Conservation (phyloP, 148 eudicot species). For the Rhododendron ovatum region DNA sequence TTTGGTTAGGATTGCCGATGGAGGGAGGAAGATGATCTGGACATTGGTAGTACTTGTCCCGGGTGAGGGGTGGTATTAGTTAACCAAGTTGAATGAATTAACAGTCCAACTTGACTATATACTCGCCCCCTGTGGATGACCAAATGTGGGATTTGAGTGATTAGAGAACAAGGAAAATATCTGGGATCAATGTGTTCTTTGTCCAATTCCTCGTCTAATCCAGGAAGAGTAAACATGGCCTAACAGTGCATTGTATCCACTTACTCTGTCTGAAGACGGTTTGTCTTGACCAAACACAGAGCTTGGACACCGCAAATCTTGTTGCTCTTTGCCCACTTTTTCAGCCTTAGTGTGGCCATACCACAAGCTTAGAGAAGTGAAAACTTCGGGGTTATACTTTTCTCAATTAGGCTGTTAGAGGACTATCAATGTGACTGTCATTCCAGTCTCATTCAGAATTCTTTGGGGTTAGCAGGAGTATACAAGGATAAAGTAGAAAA, state of each 20-base stretch:
- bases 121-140: not conserved
- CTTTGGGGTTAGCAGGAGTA: not conserved
- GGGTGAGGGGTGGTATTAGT: not conserved
- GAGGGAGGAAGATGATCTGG: not conserved
- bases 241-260: not conserved
- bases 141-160: not conserved
- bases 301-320: not conserved
- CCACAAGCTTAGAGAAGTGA: no score
- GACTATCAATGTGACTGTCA: not conserved
- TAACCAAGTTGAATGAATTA: not conserved
- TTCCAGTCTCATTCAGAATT: not conserved
- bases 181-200: not conserved
- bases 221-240: not conserved
- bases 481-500: not conserved
- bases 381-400: not conserved
- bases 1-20: not conserved
- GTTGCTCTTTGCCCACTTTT: not conserved
- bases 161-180: not conserved
- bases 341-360: not conserved
- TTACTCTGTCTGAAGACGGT: constrained; percentile 4
- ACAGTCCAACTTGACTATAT: not conserved
- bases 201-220: not conserved
- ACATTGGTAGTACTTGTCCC: not conserved
- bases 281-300: not conserved
- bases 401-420: not conserved